Evolutionary conservation across 2,329 filamentous ascomycete species (phyloP), one percentile per base, ranked within the genome.

Genomic region (Ceratocystis alfenasii): DNA sequence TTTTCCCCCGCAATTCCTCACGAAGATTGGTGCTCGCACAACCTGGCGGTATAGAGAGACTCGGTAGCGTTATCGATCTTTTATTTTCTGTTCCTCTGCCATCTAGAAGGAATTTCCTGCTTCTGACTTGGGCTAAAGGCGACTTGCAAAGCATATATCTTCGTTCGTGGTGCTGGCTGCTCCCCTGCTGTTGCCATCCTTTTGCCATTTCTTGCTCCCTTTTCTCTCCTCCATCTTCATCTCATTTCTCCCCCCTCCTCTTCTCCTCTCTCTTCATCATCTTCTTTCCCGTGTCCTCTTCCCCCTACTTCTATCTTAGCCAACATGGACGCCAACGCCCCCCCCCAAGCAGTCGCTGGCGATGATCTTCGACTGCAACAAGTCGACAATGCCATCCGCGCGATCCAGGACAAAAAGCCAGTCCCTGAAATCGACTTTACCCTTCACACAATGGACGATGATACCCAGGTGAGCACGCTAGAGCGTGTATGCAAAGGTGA

Each of bases 401-500:
- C 94, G 68, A 91, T 99, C 73, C 86, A 87, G 76, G 86, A 96
- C 73, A 97, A 97, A 87, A 93, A 89, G 80, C 92, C 93, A 65
- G 83, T 95, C 63, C 94, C 94, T 67, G 93, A 97, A 81, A 97
- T 99, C 73, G 94, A 99, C 80, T 99, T 99, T 76, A 95, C 90
- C 66, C 86, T 99, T 74, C 94, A 99, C 77, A 94, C 89, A 69
- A 96, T 97, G 93, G 94, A 99, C 76, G 94, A 99, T 81, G 90
- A 90, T 74, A 87, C 84, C 65, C 90, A 96, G 79, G 94, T 99
- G 75, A 97, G 85, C 84, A 99, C 94, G 69, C 79, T 88, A 75
- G 94, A 99, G 78, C 85, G 94, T 75, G 94, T 99, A 69, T 96
- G 93, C 83, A 99, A 97, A 91, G 94, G 94, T 97, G 84, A 69